These are phyloP conservation scores for Suillus discolor DNA, from an alignment of 768 basidiomycete species.

Conservation along the genomic window DNA sequence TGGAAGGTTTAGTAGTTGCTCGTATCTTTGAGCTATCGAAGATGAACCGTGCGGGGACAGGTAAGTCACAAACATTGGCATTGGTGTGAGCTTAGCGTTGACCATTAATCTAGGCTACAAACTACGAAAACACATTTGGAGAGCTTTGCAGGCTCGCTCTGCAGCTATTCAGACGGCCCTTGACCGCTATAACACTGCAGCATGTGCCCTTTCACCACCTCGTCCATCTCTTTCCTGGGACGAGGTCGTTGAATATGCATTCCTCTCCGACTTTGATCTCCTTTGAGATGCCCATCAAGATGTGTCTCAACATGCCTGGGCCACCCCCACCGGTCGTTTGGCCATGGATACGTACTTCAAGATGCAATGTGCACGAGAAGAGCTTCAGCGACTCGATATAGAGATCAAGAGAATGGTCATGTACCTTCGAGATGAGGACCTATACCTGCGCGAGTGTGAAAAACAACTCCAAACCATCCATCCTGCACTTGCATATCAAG, in stretches of 20 bases:
- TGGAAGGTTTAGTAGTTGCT: constrained; percentile 19
- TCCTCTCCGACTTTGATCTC: constrained; percentile 19
- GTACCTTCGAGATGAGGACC: too few species aligned
- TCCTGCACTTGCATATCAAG: too few species aligned
- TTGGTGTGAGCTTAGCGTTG: too few species aligned
- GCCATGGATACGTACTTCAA: too few species aligned
- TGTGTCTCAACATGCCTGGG: too few species aligned
- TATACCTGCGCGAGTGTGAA: too few species aligned
- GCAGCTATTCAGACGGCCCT: constrained; percentile 22
- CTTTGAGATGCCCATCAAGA: constrained; percentile 20
- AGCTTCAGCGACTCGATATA: too few species aligned
- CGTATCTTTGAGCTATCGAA: constrained; percentile 25
- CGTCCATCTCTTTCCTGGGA: constrained; percentile 16
- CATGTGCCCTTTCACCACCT: not conserved
- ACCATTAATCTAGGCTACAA: constrained; percentile 5
- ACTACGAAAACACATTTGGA: constrained; percentile 11
- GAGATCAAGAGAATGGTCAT: too few species aligned
- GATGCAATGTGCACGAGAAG: too few species aligned
- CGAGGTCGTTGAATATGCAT: constrained; percentile 22
- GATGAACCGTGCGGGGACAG: constrained; percentile 20
- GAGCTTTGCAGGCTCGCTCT: constrained; percentile 6
- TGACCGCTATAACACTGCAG: not conserved
- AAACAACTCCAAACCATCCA: too few species aligned
- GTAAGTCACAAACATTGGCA: constrained; percentile 18
- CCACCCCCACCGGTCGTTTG: too few species aligned